Base-by-base conservation (phyloP, 352 stramenopile species). In the Pythium plurisporium region DNA sequence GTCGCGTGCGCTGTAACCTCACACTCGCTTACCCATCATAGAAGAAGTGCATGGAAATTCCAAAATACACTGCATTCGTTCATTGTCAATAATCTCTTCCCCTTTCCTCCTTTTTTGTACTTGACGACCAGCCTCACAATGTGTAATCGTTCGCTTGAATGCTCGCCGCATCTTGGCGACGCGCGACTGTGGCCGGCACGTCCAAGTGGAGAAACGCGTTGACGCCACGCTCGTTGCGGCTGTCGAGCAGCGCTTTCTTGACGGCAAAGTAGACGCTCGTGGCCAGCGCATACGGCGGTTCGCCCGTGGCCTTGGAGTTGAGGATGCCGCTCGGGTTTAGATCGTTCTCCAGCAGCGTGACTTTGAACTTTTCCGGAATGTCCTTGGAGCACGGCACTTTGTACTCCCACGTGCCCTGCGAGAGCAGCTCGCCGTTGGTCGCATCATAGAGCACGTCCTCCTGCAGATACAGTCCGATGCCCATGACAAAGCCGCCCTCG, bases 401-500 rank as follows among this genome's bases (percentile, higher is more conserved):
- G 59, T 80, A 83, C 54, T 83, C 69, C 74, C 74, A 83, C 22
- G 74, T 83, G 30, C 74, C 74, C 50, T 71, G 67, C 37, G 64
- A 62, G n/a, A 75, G 46, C 31, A 72, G 47, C 23, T 40, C 52
- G n/a, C 67, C 69, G 6, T 64, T 25, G 4, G 50, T 25, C 19
- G 53, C 52, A 3, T 26, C 29, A 36, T 78, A 78, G 34, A 62
- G 25, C 3, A 82, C 70, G 7, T 71, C 56, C 59, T 87, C 77
- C 15, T 75, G 63, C 10, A 86, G 51, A 22, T 79, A 82, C 15
- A 78, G 64, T 1, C 77, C 77, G 12, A 86, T 55, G 15, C 70
- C 72, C 72, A 83, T 82, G 38, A 85, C 59, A 30, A 83, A 79
- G 1, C 54, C 77, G 29, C 77, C 77, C 60, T 87, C 77, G 53